A percentile compares a stretch with the other conserved stretches of the same genome.
phyloP scores from a whole-genome alignment of 2,329 filamentous ascomycete genomes.

The Cercospora sesami region DNA sequence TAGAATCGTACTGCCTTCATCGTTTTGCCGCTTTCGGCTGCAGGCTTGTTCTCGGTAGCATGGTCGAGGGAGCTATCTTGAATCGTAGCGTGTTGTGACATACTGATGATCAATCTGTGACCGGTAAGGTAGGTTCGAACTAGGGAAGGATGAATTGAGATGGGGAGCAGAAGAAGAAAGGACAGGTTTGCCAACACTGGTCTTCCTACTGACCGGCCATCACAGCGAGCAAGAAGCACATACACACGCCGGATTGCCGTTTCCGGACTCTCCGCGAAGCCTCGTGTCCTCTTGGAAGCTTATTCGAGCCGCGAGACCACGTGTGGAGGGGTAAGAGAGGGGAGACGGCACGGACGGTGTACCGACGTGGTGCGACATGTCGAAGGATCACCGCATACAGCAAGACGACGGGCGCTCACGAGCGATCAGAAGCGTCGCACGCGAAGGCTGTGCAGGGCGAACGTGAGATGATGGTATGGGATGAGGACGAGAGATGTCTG shows the following conservation, averaged over 20 bases:
- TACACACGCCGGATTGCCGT: conserved; percentile 8
- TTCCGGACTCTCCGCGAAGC: conserved; percentile 1
- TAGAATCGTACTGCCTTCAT: conserved; percentile 45
- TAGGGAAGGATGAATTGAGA: background rate
- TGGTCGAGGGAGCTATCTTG: conserved; percentile 18
- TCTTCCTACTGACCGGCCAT: conserved; percentile 4
- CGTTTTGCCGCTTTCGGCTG: conserved; percentile 16
- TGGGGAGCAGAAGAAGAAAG: background rate
- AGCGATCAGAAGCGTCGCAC: background rate
- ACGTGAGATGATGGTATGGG: background rate
- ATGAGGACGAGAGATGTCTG: conserved; percentile 2
- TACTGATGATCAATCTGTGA: conserved; percentile 1
- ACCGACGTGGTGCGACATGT: background rate
- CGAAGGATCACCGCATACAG: background rate
- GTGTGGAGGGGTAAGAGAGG: conserved; percentile 7
- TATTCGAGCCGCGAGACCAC: background rate
- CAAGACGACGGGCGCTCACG: background rate
- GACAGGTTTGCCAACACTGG: background rate
- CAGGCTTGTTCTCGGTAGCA: conserved; percentile 16
- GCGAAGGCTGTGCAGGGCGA: background rate
- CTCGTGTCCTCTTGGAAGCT: background rate
- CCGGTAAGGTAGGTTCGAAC: background rate
- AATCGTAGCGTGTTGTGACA: conserved; percentile 15
- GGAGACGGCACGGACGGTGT: background rate
- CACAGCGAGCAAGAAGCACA: conserved; percentile 2